A percentile compares a stretch with the other conserved stretches of the same genome.
Conservation (phyloP, 139 green algal species). For the Pleodorina starrii region DNA sequence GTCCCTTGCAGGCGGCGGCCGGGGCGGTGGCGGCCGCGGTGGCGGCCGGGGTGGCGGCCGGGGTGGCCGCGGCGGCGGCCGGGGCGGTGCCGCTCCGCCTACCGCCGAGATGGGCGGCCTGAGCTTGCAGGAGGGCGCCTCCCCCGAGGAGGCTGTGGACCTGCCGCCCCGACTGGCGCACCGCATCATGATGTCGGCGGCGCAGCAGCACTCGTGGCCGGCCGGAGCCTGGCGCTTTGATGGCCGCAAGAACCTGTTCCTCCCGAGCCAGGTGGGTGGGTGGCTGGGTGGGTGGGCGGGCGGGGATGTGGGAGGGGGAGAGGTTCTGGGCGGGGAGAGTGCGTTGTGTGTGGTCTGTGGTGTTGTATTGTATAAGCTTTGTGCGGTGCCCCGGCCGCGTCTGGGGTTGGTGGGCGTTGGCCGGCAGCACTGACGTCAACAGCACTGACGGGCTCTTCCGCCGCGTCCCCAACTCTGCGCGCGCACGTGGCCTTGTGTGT, state of each 20-base stretch:
- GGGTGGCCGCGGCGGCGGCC: not conserved
- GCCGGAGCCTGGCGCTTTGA: conserved; percentile 47
- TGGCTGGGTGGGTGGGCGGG: too few species aligned
- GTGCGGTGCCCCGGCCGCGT: not conserved
- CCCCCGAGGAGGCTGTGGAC: not conserved
- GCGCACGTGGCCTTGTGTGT: too few species aligned
- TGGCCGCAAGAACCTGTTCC: conserved; percentile 58
- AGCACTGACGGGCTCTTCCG: too few species aligned
- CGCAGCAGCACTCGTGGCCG: conserved; percentile 44
- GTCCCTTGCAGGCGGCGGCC: not conserved
- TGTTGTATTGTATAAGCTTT: not conserved
- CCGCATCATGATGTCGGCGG: conserved; percentile 25
- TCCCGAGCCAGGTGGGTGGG: conserved; percentile 14
- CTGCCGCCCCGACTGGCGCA: conserved; percentile 29
- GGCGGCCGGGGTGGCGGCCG: not conserved
- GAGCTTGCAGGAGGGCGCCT: not conserved
- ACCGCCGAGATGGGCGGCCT: not conserved
- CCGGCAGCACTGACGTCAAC: too few species aligned
- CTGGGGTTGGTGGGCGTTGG: not conserved
- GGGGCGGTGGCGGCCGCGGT: not conserved
- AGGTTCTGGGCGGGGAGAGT: not conserved
- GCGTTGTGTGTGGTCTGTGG: not conserved
- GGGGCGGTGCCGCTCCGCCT: not conserved
- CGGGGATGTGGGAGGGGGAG: not conserved
- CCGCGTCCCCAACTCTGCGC: too few species aligned